phyloP scores from a whole-genome alignment of 352 stramenopile genomes.

The Phytophthora aleatoria region DNA sequence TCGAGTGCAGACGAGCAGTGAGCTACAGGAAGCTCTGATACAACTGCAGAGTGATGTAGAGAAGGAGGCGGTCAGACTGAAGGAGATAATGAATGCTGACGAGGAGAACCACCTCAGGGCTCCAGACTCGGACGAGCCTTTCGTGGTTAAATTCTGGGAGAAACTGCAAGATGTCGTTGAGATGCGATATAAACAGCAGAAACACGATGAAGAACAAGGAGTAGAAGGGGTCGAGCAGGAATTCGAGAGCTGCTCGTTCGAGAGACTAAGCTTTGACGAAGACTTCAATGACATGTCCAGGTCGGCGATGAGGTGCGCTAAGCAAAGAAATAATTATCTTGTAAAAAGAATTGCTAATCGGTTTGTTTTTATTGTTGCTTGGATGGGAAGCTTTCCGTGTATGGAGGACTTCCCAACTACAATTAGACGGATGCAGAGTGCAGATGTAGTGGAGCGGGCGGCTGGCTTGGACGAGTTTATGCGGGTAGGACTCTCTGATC shows the following conservation, averaged over 20 bases:
- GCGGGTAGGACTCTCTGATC: conserved; percentile 26
- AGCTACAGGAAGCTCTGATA: conserved; percentile 19
- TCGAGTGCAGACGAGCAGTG: conserved; percentile 8
- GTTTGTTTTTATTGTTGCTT: neutral
- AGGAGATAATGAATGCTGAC: conserved; percentile 2
- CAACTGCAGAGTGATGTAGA: conserved; percentile 23
- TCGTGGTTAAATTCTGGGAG: conserved; percentile 30
- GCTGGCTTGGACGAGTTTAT: conserved; percentile 38
- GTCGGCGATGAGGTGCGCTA: conserved; percentile 42
- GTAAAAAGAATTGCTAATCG: neutral
- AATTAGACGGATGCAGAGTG: conserved; percentile 33
- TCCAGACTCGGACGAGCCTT: conserved; percentile 9
- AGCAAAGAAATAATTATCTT: neutral
- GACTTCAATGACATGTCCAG: conserved; percentile 44
- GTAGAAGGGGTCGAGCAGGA: conserved; percentile 1
- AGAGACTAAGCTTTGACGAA: conserved; percentile 52
- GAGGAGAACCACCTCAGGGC: neutral
- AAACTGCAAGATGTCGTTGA: conserved; percentile 12
- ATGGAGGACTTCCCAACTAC: conserved; percentile 46
- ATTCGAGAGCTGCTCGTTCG: conserved; percentile 37
- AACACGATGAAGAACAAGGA: conserved; percentile 10
- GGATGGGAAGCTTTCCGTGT: conserved; percentile 36
- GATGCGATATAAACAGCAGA: conserved; percentile 4
- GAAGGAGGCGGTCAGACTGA: conserved; percentile 7
- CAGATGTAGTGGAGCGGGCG: conserved; percentile 11